These are phyloP conservation scores for Lipomyces anomalus DNA, from an alignment of 805 yeast genomes.

Conservation along the genomic window DNA sequence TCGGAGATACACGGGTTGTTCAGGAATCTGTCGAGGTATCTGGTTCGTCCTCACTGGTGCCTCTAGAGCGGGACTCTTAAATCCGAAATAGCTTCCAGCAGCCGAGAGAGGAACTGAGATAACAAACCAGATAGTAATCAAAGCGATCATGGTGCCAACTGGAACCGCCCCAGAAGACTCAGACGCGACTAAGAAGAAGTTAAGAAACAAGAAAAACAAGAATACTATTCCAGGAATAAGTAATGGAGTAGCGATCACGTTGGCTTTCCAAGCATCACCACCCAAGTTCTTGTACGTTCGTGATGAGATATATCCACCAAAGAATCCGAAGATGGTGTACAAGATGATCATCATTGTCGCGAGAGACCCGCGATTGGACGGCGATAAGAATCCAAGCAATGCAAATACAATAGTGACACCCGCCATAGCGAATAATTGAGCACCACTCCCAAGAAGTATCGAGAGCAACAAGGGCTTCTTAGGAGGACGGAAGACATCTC, in stretches of 20 bases:
- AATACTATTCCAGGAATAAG: slow-evolving; percentile 80
- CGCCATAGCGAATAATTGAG: slow-evolving; percentile 74
- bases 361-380: slow-evolving; percentile 90
- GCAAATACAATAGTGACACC: slow-evolving; percentile 73
- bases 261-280: slow-evolving; percentile 86
- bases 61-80: slow-evolving; percentile 50
- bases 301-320: slow-evolving; percentile 86
- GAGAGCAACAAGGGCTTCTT: slow-evolving; percentile 62
- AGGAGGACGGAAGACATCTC: slow-evolving; percentile 91
- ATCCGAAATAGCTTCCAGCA: slow-evolving; percentile 74
- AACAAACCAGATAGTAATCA: slow-evolving; percentile 76
- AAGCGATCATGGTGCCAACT: slow-evolving; percentile 76
- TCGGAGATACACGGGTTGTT: slow-evolving; percentile 77
- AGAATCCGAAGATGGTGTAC: slow-evolving; percentile 71
- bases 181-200: slow-evolving; percentile 71
- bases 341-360: slow-evolving; percentile 83
- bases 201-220: slow-evolving; percentile 57
- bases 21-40: slow-evolving; percentile 93
- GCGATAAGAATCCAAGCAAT: slow-evolving; percentile 80
- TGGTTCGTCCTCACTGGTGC: slow-evolving; percentile 90
- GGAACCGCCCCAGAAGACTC: slow-evolving; percentile 94
- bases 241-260: slow-evolving; percentile 74
- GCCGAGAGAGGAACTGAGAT: slow-evolving; percentile 80
- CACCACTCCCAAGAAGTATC: slow-evolving; percentile 80
- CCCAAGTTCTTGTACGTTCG: slow-evolving; percentile 81